Base-by-base conservation (phyloP, 345 rosid species). In the Iberis pinnata region DNA sequence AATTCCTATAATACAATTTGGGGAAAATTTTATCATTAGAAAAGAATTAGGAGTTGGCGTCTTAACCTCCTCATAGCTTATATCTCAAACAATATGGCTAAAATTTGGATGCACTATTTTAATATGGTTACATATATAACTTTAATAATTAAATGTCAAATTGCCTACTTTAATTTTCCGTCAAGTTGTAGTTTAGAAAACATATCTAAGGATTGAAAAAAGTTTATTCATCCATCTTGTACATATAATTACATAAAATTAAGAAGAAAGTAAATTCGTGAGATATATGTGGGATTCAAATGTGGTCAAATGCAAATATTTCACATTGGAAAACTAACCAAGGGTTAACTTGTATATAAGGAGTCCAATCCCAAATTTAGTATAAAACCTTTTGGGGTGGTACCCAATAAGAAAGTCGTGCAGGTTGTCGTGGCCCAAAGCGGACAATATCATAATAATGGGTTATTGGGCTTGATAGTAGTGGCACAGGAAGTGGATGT, bases 41-140 rank as follows among this genome's bases (percentile, higher is more conserved):
- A 74, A 59, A 42, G 54, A 50, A 24, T 3, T 35, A 25, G 25
- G 39, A 53, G 18, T 79, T 76, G 29, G 12, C 46, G 25, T 59
- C 35, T 35, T 76, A 80, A 70, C 68, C 70, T 75, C 77, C 60
- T 78, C 71, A 73, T 80, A 63, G 78, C 78, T 78, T 71, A 62
- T 76, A 61, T 12, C 31, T 16, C 6, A 17, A 27, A 43, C 39
- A 55, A 39, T 27, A 36, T 37, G 1, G 33, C 14, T 37, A 47
- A 24, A 46, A 47, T 12, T 45, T 25, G 19, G 15, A 13, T 35
- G 11, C 10, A 36, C 12, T 39, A 9, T 45, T 53, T 63, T 20
- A 4, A 13, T 12, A 16, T 49, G 43, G 57, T 40, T 49, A 20
- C 17, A 39, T 14, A 26, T 26, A 4, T 38, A n/a, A 35, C 9